These are phyloP conservation scores for Alectoria sarmentosa DNA, from an alignment of 495 filamentous ascomycete species.

Conservation along the genomic window DNA sequence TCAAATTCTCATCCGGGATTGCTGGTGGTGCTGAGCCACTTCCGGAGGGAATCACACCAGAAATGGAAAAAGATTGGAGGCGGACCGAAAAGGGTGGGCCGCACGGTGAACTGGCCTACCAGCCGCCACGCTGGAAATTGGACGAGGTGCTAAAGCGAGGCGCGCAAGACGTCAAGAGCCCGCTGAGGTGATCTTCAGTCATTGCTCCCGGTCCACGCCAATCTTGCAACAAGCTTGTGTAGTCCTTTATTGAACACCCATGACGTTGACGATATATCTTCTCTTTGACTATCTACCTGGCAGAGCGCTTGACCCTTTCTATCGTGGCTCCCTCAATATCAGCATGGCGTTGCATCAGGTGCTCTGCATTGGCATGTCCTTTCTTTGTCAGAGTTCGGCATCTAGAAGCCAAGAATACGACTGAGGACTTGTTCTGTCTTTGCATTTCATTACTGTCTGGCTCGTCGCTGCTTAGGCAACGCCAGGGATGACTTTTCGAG, in stretches of 20 bases:
- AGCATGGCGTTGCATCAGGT: not conserved
- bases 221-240: slow-evolving; percentile 1
- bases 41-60: slow-evolving; percentile 57
- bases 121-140: slow-evolving; percentile 34
- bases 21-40: slow-evolving; percentile 77
- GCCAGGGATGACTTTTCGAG: not conserved
- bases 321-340: not conserved
- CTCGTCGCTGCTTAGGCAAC: not conserved
- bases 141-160: slow-evolving; percentile 33
- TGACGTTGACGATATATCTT: not conserved
- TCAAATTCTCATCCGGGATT: slow-evolving; percentile 93
- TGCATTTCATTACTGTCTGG: not conserved
- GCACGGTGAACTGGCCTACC: slow-evolving; percentile 20
- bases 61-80: slow-evolving; percentile 65
- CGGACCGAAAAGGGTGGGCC: slow-evolving; percentile 30
- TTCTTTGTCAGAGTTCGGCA: not conserved
- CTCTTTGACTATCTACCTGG: not conserved
- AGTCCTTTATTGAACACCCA: not conserved
- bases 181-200: slow-evolving; percentile 28
- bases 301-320: not conserved
- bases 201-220: not conserved
- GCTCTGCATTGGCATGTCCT: not conserved
- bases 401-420: not conserved
- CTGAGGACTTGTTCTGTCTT: not conserved
- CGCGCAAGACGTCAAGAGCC: slow-evolving; percentile 33